phyloP scores from a whole-genome alignment of 1,284 basidiomycete species.

The Leccinum fuscescens region DNA sequence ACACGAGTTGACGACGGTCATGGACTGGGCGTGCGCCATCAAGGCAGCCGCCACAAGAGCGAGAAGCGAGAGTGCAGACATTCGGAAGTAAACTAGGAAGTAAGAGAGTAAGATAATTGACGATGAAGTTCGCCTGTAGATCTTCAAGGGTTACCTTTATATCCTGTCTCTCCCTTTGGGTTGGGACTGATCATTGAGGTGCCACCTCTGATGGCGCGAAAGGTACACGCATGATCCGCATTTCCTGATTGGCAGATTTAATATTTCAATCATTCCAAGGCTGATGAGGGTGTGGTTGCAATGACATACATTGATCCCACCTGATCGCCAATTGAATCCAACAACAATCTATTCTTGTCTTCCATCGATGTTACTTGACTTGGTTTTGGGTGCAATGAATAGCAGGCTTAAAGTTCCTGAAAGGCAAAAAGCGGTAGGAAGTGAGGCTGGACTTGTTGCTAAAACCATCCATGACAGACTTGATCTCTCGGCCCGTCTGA shows the following conservation, averaged over 20 bases:
- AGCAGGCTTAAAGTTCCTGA: neutral
- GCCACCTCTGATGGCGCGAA: neutral
- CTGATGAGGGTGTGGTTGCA: neutral
- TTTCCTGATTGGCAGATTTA: neutral
- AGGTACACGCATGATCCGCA: neutral
- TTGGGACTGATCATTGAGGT: neutral
- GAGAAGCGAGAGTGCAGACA: slow-evolving; percentile 12
- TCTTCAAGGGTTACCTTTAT: neutral
- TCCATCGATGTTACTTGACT: neutral
- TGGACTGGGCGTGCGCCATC: slow-evolving; percentile 1
- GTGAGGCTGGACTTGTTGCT: neutral
- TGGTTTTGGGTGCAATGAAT: neutral
- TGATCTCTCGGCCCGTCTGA: neutral
- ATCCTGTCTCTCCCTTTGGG: neutral
- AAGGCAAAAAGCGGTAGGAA: neutral
- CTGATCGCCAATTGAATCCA: neutral
- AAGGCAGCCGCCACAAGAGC: slow-evolving; percentile 9
- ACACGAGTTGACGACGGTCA: slow-evolving; percentile 10
- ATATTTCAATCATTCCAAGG: neutral
- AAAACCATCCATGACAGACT: neutral
- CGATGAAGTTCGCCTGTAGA: neutral
- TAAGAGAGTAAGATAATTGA: neutral
- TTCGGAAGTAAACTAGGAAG: neutral
- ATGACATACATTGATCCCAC: neutral
- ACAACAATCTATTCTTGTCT: neutral